phyloP scores from a whole-genome alignment of 192 early-diverging fungal species.

The Backusella mclennaniae region DNA sequence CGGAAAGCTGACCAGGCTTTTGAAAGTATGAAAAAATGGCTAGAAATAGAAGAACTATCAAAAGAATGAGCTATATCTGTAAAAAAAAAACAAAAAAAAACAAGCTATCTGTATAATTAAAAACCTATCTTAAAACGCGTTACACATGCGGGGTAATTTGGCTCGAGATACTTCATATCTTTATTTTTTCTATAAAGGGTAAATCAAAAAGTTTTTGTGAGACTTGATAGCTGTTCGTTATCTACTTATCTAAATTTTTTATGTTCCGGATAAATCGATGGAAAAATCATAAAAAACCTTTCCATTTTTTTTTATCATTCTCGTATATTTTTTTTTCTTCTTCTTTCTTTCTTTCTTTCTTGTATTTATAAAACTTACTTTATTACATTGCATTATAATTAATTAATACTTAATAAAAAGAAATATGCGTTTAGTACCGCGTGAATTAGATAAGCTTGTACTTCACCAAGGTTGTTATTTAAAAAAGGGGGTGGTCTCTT shows the following conservation, averaged over 20 bases:
- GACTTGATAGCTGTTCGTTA: constrained; percentile 8
- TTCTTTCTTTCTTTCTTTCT: neutral
- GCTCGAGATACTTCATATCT: neutral
- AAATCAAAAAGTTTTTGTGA: neutral
- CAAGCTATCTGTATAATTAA: neutral
- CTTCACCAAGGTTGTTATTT: constrained; percentile 63
- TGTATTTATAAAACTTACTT: neutral
- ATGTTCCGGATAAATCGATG: neutral
- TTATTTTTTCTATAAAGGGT: neutral
- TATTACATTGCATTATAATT: neutral
- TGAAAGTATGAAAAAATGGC: constrained; percentile 18
- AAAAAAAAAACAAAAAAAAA: neutral
- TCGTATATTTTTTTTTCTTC: neutral
- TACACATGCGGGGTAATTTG: neutral
- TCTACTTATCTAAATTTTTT: constrained; percentile 5
- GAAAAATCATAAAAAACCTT: neutral
- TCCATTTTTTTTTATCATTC: neutral
- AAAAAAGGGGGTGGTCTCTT: neutral
- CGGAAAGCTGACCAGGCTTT: constrained; percentile 7
- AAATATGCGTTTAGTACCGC: constrained; percentile 77
- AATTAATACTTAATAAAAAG: neutral
- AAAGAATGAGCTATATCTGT: neutral
- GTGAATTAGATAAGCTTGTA: constrained; percentile 92
- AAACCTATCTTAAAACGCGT: neutral
- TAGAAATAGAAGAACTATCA: neutral